Evolutionary conservation across 1,139 yeast species (phyloP).

Genomic region (Sugiyamaella paludigena): DNA sequence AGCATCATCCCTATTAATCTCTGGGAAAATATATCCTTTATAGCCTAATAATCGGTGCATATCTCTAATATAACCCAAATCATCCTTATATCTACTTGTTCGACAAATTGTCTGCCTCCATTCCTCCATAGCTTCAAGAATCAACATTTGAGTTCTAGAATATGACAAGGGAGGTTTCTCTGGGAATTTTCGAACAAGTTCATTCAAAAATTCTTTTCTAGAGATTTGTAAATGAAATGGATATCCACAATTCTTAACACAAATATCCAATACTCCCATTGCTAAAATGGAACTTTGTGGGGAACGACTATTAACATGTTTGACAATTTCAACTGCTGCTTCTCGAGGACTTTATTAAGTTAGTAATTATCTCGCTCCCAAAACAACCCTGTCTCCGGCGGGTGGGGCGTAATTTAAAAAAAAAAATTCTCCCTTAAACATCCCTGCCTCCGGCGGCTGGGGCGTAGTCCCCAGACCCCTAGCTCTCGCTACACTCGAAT

Average conservation of each 20-base stretch:
- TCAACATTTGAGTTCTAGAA: conserved; percentile 76
- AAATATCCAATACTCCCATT: conserved; percentile 65
- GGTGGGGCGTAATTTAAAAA: too few relatives aligned
- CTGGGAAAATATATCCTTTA: conserved; percentile 92
- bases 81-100: conserved; percentile 86
- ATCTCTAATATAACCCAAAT: conserved; percentile 86
- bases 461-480: too few relatives aligned
- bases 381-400: too few relatives aligned
- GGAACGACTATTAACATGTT: conserved; percentile 76
- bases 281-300: conserved; percentile 71
- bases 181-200: conserved; percentile 88
- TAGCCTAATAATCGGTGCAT: conserved; percentile 88
- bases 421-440: too few relatives aligned
- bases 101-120: conserved; percentile 96
- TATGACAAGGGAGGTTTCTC: conserved; percentile 90
- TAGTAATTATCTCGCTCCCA: neutral
- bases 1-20: conserved; percentile 82
- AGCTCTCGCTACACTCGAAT: neutral
- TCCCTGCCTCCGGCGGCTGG: too few relatives aligned
- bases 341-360: conserved; percentile 66
- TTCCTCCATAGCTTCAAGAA: conserved; percentile 89
- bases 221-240: conserved; percentile 95
- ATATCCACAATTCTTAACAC: conserved; percentile 96
- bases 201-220: conserved; percentile 90
- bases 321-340: conserved; percentile 88